Evolutionary conservation across 2,329 filamentous ascomycete genomes (phyloP), one percentile per base, ranked within the genome.

Genomic region (Diaporthe capsici): DNA sequence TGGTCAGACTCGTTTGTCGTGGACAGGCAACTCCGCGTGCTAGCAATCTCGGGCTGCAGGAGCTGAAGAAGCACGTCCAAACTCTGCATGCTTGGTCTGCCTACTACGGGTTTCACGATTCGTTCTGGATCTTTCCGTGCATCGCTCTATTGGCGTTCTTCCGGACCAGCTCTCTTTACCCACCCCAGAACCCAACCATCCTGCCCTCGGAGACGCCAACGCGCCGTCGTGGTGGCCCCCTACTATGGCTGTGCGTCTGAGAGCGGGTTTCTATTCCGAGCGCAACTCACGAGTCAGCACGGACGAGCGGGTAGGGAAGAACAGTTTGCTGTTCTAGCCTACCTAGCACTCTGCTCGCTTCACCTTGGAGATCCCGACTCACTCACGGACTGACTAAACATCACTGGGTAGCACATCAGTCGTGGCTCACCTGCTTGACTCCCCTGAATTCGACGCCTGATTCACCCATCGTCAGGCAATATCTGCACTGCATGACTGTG

Each of bases 111-210:
- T 42, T 70, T 70, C 65, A 42, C 65, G 65, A 70, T 55, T 49
- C 49, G 65, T 70, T 70, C 65, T 70, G 65, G 65, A 70, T 55
- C 65, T 31, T 70, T 70, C 65, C 65, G 65, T 55, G 65, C 65
- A 70, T 70, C 28, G 49, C 17, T 55, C 65, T 70, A 70, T 55
- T 70, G 49, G 31, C 49, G 12, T 42, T 55, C n/a, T 53, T 37
- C 31, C 20, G 65, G 10, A 53, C 49, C 34, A 22, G 15, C n/a
- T 20, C 49, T 28, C 22, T 42, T 53, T 8, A 55, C 20, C 65
- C 37, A n/a, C n/a, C 49, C 65, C 22, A 34, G 31, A 31, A 31
- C 31, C 31, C 44, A 39, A 53, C 15, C 13, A 53, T 55, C 47
- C 47, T n/a, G 47, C 34, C 47, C 31, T 42, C 65, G 65, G 65